Evolutionary conservation across 163 green algal genomes (phyloP), one percentile per base, ranked within the genome.

Genomic region (Volvox carteri): DNA sequence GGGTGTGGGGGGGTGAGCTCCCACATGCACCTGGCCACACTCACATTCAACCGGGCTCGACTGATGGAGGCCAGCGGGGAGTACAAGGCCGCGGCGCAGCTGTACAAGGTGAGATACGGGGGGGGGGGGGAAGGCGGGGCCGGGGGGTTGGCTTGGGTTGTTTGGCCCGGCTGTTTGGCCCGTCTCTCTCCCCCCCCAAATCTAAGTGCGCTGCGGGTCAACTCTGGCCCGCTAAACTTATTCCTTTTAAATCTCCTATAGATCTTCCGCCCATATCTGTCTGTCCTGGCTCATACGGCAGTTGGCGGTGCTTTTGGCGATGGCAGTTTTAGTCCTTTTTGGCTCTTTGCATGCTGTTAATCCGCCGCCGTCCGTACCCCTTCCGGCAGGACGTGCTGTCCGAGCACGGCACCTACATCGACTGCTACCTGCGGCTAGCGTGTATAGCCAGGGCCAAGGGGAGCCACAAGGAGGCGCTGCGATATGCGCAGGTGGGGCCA

Each of bases 341-440:
- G n/a, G n/a, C n/a, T n/a, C n/a, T n/a, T n/a, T n/a, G n/a, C n/a
- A n/a, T n/a, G n/a, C n/a, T n/a, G n/a, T n/a, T n/a, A n/a, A n/a
- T n/a, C n/a, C n/a, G n/a, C n/a, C n/a, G n/a, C n/a, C n/a, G n/a
- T n/a, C n/a, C n/a, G n/a, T n/a, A n/a, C n/a, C n/a, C 79, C 30
- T 25, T 39, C 81, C 46, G 23, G 1, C 68, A 95, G 88, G 88
- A 86, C 39, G 93, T 98, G n/a, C 91, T 98, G 23, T 60, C 90
- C n/a, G 79, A 96, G 73, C 96, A 97, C 84, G 95, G 96, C 25
- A 88, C 91, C 67, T 99, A 99, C 93, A 93, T 93, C 11, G 97
- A 99, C 92, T 98, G 95, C 91, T 93, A 94, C 81, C 90, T 99
- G 79, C 96, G 97, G 23, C 92, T 99, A 86, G 96, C 97, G 19